These are phyloP conservation scores for Camellia granthamiana DNA, from an alignment of 148 eudicot genomes.

Conservation along the genomic window DNA sequence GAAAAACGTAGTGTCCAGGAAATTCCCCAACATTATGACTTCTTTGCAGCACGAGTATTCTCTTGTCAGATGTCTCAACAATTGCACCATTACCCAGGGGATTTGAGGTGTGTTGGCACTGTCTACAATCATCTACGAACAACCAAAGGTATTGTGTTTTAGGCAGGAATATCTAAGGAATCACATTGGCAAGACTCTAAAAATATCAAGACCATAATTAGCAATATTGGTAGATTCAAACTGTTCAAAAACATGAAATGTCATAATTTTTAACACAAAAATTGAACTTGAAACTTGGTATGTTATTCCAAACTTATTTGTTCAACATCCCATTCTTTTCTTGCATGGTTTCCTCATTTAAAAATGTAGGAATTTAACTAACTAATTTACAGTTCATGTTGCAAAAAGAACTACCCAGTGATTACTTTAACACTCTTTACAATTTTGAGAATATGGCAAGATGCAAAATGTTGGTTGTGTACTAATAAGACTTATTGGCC, in stretches of 20 bases:
- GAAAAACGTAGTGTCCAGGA: conserved; percentile 90
- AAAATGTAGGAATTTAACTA: too few species aligned
- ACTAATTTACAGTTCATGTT: too few species aligned
- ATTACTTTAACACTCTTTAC: too few species aligned
- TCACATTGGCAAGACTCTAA: not conserved
- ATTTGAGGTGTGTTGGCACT: conserved; percentile 82
- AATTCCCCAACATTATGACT: conserved; percentile 93
- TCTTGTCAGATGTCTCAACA: conserved; percentile 72
- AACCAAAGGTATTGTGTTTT: conserved; percentile 10
- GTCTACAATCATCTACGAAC: conserved; percentile 60
- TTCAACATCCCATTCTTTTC: too few species aligned
- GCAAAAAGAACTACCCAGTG: too few species aligned
- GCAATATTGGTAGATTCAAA: not conserved
- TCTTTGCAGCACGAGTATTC: conserved; percentile 75
- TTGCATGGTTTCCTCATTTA: too few species aligned
- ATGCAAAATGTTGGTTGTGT: too few species aligned
- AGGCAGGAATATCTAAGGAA: not conserved
- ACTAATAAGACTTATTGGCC: too few species aligned
- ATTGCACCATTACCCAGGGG: conserved; percentile 94
- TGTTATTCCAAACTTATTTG: not conserved
- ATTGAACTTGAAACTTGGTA: not conserved
- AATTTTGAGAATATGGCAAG: too few species aligned
- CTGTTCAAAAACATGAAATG: conserved; percentile 1
- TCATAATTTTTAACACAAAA: not conserved
- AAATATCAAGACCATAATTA: not conserved